Percentiles rank a stretch among this genome's conserved stretches.
Conservation (phyloP, 2,329 filamentous ascomycete genomes). For the Emydomyces testavorans region DNA sequence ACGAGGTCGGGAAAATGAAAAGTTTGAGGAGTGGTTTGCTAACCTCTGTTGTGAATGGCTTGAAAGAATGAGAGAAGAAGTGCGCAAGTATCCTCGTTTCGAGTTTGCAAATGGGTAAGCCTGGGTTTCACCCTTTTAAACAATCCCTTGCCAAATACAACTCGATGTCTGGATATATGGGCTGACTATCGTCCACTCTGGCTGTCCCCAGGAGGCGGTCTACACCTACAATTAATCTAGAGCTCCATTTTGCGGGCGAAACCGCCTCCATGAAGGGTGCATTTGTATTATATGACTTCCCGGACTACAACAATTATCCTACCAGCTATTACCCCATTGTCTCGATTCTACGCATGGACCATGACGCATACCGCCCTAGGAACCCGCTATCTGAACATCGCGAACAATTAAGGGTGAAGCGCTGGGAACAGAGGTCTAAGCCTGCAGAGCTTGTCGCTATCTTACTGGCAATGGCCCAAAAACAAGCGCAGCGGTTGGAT, state of each 20-base stretch:
- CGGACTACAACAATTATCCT: not conserved
- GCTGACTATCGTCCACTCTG: no score
- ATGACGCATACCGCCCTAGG: not conserved
- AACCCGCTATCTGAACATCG: not conserved
- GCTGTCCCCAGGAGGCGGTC: not conserved
- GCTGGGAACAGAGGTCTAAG: slow-evolving; percentile 2
- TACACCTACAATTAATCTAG: not conserved
- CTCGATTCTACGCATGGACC: not conserved
- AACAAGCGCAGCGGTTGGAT: slow-evolving; percentile 1
- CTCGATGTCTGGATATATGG: no score
- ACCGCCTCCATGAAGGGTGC: not conserved
- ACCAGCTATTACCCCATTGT: slow-evolving; percentile 1
- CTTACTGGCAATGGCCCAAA: slow-evolving; percentile 9
- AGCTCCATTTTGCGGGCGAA: not conserved
- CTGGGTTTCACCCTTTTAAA: not conserved
- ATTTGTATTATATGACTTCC: not conserved
- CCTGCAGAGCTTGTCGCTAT: slow-evolving; percentile 5
- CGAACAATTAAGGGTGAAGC: not conserved
- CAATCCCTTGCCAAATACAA: no score
- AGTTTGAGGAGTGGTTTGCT: not conserved
- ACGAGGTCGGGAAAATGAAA: not conserved
- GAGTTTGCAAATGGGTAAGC: not conserved
- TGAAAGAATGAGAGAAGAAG: not conserved
- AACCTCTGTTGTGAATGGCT: not conserved
- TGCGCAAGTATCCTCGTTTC: not conserved